Base-by-base conservation (phyloP, 805 yeast species). In the Metschnikowia reukaufii region DNA sequence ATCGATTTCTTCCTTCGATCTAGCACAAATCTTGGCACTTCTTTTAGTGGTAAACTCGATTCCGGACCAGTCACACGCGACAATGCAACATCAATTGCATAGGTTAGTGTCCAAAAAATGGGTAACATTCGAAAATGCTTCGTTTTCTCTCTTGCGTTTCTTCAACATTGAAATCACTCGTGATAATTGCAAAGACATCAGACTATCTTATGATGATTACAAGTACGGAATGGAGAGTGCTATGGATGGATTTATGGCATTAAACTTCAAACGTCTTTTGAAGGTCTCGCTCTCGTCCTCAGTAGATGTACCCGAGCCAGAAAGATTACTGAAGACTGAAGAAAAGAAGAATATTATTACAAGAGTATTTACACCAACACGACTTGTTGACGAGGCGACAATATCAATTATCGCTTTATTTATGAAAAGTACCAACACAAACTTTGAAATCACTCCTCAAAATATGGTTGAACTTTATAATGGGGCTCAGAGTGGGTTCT, bases 401-500 rank as follows among this genome's bases (percentile, higher is more conserved):
- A 53, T 77, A 4, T 55, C 82, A 0, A 65, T 68, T 36, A 44
- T 78, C 17, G 61, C 76, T 1, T 59, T 72, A 1, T 53, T 71
- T 10, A 46, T 76, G 6, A 50, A 50, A 10, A 47, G 42, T 15
- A 18, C 55, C 1, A 54, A 56, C 5, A 50, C 62, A 1, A 70
- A 70, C 1, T 58, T 64, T 1, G 75, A 69, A 23, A 52, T 78
- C 4, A 66, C 80, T 0, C 69, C 68, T 18, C 67, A 77, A 4
- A 74, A 78, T 36, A 59, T 86, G 44, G 72, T 80, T 36, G 81
- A 80, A 55, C 73, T 91, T 9, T 91, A 84, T 57, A 72, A 76
- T 7, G 97, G 95, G 0, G 69, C 88, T 8, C 84, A 80, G 39
- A 73, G 82, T 2, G 98, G 98, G 1, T 92, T 87, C 62, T 88